Percentiles rank a stretch among this genome's conserved stretches.
Evolutionary conservation across 345 rosid genomes (phyloP).

Genomic region (Luvunga scandens): DNA sequence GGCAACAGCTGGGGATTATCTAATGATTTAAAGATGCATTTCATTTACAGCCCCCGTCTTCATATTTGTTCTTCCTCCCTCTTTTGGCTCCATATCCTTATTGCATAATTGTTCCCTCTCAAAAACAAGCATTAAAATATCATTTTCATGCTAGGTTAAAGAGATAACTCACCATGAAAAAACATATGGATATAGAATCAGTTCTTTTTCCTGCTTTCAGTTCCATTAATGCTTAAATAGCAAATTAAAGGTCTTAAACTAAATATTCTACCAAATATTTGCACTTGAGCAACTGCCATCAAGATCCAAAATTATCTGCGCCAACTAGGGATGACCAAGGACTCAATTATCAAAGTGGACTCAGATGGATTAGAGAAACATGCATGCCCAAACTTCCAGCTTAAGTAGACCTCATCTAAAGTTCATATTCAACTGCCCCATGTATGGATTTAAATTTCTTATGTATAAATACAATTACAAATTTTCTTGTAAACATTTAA

Average conservation of each 20-base stretch:
- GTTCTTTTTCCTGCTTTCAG: neutral
- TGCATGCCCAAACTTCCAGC: neutral
- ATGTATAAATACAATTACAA: neutral
- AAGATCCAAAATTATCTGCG: neutral
- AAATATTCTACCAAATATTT: neutral
- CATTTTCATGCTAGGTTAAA: neutral
- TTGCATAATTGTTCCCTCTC: neutral
- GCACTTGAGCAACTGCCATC: neutral
- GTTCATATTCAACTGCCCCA: neutral
- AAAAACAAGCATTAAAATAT: neutral
- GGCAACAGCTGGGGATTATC: neutral
- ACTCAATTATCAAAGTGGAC: neutral
- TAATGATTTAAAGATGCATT: neutral
- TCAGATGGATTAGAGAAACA: neutral
- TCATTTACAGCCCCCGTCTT: neutral
- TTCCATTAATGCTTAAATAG: neutral
- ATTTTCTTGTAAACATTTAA: neutral
- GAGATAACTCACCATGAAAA: neutral
- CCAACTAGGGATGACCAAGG: neutral
- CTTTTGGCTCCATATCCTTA: conserved; percentile 1
- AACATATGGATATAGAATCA: neutral
- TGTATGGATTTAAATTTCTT: neutral
- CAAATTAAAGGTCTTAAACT: neutral
- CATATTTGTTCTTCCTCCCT: neutral
- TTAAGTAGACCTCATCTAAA: neutral